Evolutionary conservation across 2,329 filamentous ascomycete genomes (phyloP).

Genomic region (Drechslera avenae): DNA sequence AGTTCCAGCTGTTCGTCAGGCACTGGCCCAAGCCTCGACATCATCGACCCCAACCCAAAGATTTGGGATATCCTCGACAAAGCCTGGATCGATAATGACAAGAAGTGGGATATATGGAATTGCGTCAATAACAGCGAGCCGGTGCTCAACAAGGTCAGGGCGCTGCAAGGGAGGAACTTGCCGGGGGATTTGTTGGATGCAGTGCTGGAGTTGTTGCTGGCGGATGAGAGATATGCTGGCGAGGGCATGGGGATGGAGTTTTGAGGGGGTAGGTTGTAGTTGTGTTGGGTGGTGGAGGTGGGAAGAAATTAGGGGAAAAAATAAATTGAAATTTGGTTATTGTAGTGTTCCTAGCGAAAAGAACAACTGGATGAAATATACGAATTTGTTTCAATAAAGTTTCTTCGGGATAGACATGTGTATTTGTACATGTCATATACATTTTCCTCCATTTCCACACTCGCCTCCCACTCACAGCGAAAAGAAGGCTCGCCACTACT

Average conservation of each 20-base stretch:
- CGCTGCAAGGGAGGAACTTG: constrained; percentile 35
- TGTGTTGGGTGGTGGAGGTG: neutral
- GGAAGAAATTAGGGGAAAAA: neutral
- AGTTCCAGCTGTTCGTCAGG: neutral
- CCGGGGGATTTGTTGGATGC: constrained; percentile 39
- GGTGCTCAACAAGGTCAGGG: constrained; percentile 36
- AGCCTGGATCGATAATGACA: constrained; percentile 37
- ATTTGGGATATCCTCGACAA: constrained; percentile 40
- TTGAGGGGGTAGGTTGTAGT: neutral
- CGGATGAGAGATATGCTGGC: constrained; percentile 40
- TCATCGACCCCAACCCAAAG: constrained; percentile 38
- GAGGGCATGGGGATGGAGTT: constrained; percentile 5
- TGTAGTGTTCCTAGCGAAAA: too few species aligned
- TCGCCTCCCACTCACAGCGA: too few species aligned
- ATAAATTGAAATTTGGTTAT: neutral
- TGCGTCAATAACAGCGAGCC: constrained; percentile 36
- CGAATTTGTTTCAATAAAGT: too few species aligned
- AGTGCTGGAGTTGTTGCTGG: constrained; percentile 42
- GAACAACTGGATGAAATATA: too few species aligned
- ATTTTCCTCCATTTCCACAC: too few species aligned
- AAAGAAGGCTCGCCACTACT: too few species aligned
- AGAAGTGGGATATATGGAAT: constrained; percentile 43
- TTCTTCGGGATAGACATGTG: too few species aligned
- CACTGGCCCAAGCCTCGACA: constrained; percentile 37
- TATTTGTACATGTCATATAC: too few species aligned